Conservation (phyloP, 768 basidiomycete species). For the Pulveroboletus sp. region DNA sequence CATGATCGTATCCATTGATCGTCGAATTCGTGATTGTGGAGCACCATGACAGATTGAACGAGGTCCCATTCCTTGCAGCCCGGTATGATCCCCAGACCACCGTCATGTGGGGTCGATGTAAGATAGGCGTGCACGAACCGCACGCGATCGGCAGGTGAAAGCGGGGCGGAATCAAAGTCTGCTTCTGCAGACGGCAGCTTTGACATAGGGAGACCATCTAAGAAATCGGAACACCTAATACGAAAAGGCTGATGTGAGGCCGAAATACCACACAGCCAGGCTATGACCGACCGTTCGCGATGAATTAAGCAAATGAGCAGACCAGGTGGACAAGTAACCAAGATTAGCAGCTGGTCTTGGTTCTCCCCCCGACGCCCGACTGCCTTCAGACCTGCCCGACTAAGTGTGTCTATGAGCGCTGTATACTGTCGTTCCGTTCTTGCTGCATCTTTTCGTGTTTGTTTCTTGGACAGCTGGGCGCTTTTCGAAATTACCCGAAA, state of each 20-base stretch:
- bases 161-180: slow-evolving; percentile 40
- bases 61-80: slow-evolving; percentile 70
- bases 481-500: slow-evolving; percentile 49
- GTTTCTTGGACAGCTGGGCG: slow-evolving; percentile 50
- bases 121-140: slow-evolving; percentile 73
- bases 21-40: slow-evolving; percentile 84
- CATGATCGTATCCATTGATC: slow-evolving; percentile 73
- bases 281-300: slow-evolving; percentile 60
- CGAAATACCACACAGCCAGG: neutral
- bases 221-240: slow-evolving; percentile 66
- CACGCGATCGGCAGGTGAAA: slow-evolving; percentile 72
- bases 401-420: slow-evolving; percentile 56
- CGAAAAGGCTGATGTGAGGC: neutral
- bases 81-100: slow-evolving; percentile 80
- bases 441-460: slow-evolving; percentile 54
- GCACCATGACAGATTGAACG: slow-evolving; percentile 72
- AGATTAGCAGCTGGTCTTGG: slow-evolving; percentile 68
- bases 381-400: slow-evolving; percentile 58
- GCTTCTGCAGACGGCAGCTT: slow-evolving; percentile 39
- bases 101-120: slow-evolving; percentile 64
- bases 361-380: slow-evolving; percentile 75
- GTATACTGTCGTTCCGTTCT: slow-evolving; percentile 69
- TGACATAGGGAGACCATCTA: slow-evolving; percentile 64
- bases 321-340: slow-evolving; percentile 64
- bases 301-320: slow-evolving; percentile 62